Percentiles rank a stretch among this genome's conserved stretches.
Conservation (phyloP, 2,329 filamentous ascomycete species). For the Raffaelea arxii region DNA sequence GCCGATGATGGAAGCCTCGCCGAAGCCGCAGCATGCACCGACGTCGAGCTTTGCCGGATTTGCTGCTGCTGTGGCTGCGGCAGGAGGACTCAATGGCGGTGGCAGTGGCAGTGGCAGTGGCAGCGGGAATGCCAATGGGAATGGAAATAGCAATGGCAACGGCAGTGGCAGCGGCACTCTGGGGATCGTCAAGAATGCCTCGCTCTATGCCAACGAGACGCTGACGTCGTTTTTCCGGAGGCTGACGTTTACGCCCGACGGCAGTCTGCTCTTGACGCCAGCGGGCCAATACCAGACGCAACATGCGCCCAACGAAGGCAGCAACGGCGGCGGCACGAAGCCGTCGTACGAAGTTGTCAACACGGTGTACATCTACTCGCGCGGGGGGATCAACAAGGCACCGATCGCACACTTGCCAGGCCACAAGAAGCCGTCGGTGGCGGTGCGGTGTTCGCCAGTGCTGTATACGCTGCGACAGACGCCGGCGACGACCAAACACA, state of each 20-base stretch:
- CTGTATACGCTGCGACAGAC: constrained; percentile 72
- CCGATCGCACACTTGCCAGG: constrained; percentile 91
- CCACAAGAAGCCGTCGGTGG: constrained; percentile 96
- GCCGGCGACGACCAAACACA: constrained; percentile 65
- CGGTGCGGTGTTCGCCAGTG: constrained; percentile 85
- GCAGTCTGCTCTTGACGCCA: constrained; percentile 85
- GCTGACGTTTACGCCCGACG: constrained; percentile 89
- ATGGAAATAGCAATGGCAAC: too few relatives aligned
- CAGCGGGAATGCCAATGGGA: too few relatives aligned
- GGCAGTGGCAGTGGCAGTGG: too few relatives aligned
- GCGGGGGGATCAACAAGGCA: constrained; percentile 92
- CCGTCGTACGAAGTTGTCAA: constrained; percentile 81
- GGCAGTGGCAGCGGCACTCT: too few relatives aligned
- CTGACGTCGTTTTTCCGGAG: constrained; percentile 94
- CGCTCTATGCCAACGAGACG: constrained; percentile 92
- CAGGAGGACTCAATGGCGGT: too few relatives aligned
- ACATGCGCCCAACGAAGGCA: too few relatives aligned
- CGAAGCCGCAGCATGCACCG: constrained; percentile 54
- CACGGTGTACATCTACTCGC: constrained; percentile 96
- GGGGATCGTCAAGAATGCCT: constrained; percentile 75
- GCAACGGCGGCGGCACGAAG: constrained; percentile 51
- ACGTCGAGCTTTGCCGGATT: constrained; percentile 44
- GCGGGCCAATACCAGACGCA: constrained; percentile 90
- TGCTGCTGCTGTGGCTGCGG: too few relatives aligned
- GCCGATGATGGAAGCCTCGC: constrained; percentile 82